Conservation (phyloP, 2,329 filamentous ascomycete genomes). For the Ophiocordyceps sinensis region DNA sequence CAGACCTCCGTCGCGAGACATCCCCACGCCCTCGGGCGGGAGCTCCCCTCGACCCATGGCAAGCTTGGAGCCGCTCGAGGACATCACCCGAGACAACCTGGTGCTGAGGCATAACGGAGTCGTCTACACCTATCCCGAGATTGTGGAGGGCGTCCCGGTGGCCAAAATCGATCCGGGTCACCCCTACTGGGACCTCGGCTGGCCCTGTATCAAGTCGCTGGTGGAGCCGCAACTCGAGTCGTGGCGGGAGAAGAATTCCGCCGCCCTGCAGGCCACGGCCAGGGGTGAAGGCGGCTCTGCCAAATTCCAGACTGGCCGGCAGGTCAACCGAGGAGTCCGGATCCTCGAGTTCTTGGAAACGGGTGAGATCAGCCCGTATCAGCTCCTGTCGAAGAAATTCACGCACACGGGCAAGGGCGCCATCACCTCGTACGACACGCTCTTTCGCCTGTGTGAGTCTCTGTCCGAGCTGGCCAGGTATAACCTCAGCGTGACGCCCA, state of each 20-base stretch:
- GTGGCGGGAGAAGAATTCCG: slow-evolving; percentile 32
- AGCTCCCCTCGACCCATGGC: slow-evolving; percentile 11
- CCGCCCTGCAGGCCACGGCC: slow-evolving; percentile 17
- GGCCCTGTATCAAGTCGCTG: slow-evolving; percentile 29
- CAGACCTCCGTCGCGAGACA: slow-evolving; percentile 13
- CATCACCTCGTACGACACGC: slow-evolving; percentile 38
- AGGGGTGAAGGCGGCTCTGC: slow-evolving; percentile 21
- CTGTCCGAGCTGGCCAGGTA: slow-evolving; percentile 39
- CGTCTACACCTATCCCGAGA: slow-evolving; percentile 34
- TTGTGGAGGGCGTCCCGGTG: slow-evolving; percentile 37
- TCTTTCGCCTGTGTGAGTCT: slow-evolving; percentile 40
- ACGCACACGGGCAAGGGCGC: slow-evolving; percentile 25
- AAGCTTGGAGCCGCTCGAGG: slow-evolving; percentile 7
- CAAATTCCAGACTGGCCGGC: slow-evolving; percentile 38
- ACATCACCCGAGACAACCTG: slow-evolving; percentile 31
- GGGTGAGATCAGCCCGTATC: slow-evolving; percentile 40
- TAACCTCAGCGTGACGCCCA: slow-evolving; percentile 33
- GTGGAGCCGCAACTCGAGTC: slow-evolving; percentile 29
- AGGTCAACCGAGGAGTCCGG: slow-evolving; percentile 38
- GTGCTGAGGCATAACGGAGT: slow-evolving; percentile 32
- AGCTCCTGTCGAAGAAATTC: slow-evolving; percentile 37
- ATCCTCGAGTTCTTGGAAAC: slow-evolving; percentile 37
- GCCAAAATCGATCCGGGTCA: slow-evolving; percentile 33
- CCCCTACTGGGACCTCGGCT: slow-evolving; percentile 41
- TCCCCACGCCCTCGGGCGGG: slow-evolving; percentile 14